phyloP scores from a whole-genome alignment of 2,329 filamentous ascomycete genomes.

The Xylaria polymorpha region DNA sequence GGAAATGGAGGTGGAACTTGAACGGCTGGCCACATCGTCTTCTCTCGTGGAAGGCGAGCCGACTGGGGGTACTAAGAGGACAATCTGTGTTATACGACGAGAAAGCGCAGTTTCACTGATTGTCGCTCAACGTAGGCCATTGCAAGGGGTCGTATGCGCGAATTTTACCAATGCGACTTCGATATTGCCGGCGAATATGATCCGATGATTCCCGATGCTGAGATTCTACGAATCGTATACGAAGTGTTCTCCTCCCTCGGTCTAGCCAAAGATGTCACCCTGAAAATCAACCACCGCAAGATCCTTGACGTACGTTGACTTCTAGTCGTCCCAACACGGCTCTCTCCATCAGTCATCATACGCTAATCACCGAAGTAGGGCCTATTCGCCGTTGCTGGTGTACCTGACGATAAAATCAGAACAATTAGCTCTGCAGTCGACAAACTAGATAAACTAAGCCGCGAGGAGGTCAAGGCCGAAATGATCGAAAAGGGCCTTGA shows the following conservation, averaged over 20 bases:
- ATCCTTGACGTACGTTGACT: constrained; percentile 67
- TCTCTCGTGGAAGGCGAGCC: neutral
- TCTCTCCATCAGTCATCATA: neutral
- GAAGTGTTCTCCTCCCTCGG: constrained; percentile 79
- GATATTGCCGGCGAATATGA: constrained; percentile 80
- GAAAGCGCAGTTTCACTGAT: constrained; percentile 20
- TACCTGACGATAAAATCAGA: constrained; percentile 77
- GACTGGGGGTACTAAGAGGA: neutral
- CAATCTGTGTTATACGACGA: neutral
- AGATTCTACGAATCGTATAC: constrained; percentile 75
- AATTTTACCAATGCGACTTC: constrained; percentile 86
- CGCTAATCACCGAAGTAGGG: constrained; percentile 54
- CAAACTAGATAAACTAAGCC: constrained; percentile 81
- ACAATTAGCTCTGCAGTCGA: constrained; percentile 82
- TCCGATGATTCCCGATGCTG: constrained; percentile 79
- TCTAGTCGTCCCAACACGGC: neutral
- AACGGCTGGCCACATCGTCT: neutral
- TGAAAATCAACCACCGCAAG: constrained; percentile 85
- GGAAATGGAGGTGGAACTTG: neutral
- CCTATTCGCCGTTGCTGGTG: constrained; percentile 81
- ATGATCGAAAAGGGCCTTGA: constrained; percentile 82
- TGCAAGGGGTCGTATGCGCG: constrained; percentile 80
- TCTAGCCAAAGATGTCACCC: constrained; percentile 73
- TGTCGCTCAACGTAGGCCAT: constrained; percentile 57
- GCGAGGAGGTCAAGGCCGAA: constrained; percentile 78